Conservation (phyloP, 2,329 filamentous ascomycete species). For the Coniosporium uncinatum region DNA sequence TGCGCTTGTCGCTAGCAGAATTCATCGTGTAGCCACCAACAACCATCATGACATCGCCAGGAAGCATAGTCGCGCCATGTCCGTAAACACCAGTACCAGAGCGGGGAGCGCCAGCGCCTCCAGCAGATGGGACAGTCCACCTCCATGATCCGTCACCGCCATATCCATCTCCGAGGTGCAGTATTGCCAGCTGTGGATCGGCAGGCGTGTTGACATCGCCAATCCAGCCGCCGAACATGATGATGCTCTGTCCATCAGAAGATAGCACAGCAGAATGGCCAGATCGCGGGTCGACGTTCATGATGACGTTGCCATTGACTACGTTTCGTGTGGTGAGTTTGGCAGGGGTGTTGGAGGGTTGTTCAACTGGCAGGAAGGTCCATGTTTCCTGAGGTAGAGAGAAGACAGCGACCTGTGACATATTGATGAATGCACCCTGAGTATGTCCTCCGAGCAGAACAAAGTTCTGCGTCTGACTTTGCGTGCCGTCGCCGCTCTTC, state of each 20-base stretch:
- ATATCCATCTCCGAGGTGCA: constrained; percentile 71
- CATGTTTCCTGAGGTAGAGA: constrained; percentile 82
- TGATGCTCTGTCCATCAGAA: constrained; percentile 69
- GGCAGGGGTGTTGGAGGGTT: constrained; percentile 35
- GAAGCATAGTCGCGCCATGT: constrained; percentile 55
- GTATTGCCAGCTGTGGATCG: constrained; percentile 71
- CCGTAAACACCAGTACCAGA: constrained; percentile 45
- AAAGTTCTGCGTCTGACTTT: constrained; percentile 71
- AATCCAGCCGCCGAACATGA: constrained; percentile 90
- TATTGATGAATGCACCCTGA: constrained; percentile 80
- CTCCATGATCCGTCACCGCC: constrained; percentile 57
- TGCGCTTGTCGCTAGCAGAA: constrained; percentile 22
- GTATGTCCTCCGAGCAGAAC: constrained; percentile 86
- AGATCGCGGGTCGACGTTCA: constrained; percentile 73
- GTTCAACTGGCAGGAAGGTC: constrained; percentile 70
- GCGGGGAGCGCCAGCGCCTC: neutral
- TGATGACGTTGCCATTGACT: constrained; percentile 30
- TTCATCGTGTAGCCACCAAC: constrained; percentile 50
- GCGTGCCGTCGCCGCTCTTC: constrained; percentile 52
- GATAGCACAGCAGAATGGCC: constrained; percentile 84
- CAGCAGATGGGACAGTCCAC: constrained; percentile 55
- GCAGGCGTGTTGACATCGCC: constrained; percentile 74
- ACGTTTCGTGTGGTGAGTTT: constrained; percentile 50
- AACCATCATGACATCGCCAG: constrained; percentile 56
- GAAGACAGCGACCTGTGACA: constrained; percentile 86